phyloP scores from a whole-genome alignment of 768 basidiomycete species.

The Tricholoma terreum region DNA sequence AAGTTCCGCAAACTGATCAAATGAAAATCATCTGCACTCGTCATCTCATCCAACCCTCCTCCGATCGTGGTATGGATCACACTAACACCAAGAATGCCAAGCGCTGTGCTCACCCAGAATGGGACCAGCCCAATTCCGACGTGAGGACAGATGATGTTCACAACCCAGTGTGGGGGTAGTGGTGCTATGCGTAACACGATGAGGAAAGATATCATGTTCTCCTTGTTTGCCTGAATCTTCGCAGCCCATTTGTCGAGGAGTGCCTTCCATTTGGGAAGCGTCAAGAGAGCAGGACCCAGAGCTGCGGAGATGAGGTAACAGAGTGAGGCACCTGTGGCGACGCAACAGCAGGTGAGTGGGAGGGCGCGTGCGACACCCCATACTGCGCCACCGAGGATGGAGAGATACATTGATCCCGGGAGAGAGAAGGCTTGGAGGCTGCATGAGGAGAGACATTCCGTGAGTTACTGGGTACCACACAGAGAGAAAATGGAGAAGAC shows the following conservation, averaged over 20 bases:
- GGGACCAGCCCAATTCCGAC: conserved; percentile 80
- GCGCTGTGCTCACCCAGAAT: conserved; percentile 88
- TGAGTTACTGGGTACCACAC: neutral
- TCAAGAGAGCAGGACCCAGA: conserved; percentile 87
- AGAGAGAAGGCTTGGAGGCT: conserved; percentile 96
- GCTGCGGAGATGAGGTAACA: conserved; percentile 93
- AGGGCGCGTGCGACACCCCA: conserved; percentile 88
- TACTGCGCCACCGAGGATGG: conserved; percentile 93
- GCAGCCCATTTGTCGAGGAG: conserved; percentile 78
- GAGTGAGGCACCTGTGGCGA: conserved; percentile 85
- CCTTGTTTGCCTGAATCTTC: conserved; percentile 74
- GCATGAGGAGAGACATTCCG: neutral
- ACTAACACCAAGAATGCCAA: conserved; percentile 86
- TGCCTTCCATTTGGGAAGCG: conserved; percentile 81
- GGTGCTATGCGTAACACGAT: conserved; percentile 95
- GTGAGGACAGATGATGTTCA: conserved; percentile 91
- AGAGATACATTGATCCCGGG: conserved; percentile 97
- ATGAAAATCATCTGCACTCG: conserved; percentile 88
- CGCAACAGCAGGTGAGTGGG: conserved; percentile 88
- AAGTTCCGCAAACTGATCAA: conserved; percentile 92
- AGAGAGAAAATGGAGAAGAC: conserved; percentile 28
- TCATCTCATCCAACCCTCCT: conserved; percentile 92
- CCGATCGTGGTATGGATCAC: conserved; percentile 97
- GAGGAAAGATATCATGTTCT: conserved; percentile 87
- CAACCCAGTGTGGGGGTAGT: conserved; percentile 94